A percentile compares a stretch with the other conserved stretches of the same genome.
These are phyloP conservation scores for Cyathus striatus DNA, from an alignment of 768 basidiomycete species.

Conservation along the genomic window DNA sequence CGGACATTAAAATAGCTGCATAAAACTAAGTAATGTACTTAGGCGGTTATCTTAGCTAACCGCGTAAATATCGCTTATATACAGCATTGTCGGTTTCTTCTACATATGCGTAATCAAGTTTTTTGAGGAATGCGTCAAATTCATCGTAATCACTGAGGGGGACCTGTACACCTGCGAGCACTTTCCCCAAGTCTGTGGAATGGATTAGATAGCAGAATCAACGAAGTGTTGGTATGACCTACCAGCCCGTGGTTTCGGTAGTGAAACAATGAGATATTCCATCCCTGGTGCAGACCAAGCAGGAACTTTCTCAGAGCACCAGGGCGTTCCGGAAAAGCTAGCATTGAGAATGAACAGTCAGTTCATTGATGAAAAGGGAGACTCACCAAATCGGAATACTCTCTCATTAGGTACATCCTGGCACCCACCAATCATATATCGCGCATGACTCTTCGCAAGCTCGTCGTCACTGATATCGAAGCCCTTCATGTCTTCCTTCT, in stretches of 20 bases:
- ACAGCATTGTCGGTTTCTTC: conserved; percentile 92
- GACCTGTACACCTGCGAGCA: conserved; percentile 92
- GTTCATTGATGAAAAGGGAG: background rate
- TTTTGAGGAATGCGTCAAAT: conserved; percentile 71
- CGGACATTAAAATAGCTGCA: too few relatives aligned
- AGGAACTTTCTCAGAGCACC: conserved; percentile 90
- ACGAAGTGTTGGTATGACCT: conserved; percentile 18
- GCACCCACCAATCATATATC: conserved; percentile 93
- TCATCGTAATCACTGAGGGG: conserved; percentile 59
- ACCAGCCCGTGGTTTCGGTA: conserved; percentile 99
- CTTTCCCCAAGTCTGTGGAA: conserved; percentile 78
- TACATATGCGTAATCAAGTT: conserved; percentile 81
- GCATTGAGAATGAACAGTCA: background rate
- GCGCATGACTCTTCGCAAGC: conserved; percentile 88
- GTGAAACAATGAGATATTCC: conserved; percentile 97
- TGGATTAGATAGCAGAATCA: background rate
- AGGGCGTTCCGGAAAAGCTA: conserved; percentile 95
- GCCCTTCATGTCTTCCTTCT: conserved; percentile 70
- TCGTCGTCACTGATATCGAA: conserved; percentile 93
- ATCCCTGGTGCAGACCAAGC: conserved; percentile 70
- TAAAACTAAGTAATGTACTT: too few relatives aligned
- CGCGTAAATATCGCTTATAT: conserved; percentile 67
- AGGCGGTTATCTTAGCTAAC: conserved; percentile 15
- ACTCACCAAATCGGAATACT: conserved; percentile 87
- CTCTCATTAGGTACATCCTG: conserved; percentile 77